Percentiles rank a stretch among this genome's conserved stretches.
Conservation (phyloP, 306 rosid species). For the Fragaria ananassa region DNA sequence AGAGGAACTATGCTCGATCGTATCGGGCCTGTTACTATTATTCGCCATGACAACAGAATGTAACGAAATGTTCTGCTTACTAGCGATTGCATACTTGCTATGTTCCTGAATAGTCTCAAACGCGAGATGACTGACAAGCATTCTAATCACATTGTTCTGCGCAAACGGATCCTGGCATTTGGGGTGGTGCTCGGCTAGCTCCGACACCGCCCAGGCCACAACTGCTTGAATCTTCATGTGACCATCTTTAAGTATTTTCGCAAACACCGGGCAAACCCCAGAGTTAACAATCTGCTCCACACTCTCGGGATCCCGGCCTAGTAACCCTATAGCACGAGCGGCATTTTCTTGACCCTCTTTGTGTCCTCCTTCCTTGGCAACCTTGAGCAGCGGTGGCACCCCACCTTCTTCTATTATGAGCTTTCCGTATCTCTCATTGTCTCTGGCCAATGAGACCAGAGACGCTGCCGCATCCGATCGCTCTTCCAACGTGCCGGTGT, state of each 20-base stretch:
- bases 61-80: slow-evolving; percentile 45
- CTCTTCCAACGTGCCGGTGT: slow-evolving; percentile 46
- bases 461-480: slow-evolving; percentile 77
- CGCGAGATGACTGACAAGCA: slow-evolving; percentile 72
- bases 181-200: slow-evolving; percentile 51
- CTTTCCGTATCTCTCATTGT: slow-evolving; percentile 66
- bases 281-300: slow-evolving; percentile 69
- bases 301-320: slow-evolving; percentile 63
- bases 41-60: slow-evolving; percentile 54
- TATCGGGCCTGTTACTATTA: background rate
- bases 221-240: slow-evolving; percentile 62
- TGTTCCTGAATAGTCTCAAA: slow-evolving; percentile 81
- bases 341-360: slow-evolving; percentile 69
- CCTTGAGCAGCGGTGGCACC: slow-evolving; percentile 46
- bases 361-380: slow-evolving; percentile 51
- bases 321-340: slow-evolving; percentile 56
- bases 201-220: slow-evolving; percentile 75
- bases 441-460: slow-evolving; percentile 60
- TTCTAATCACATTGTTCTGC: slow-evolving; percentile 59
- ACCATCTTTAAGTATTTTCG: slow-evolving; percentile 70
- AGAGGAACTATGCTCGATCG: background rate
- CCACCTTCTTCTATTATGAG: slow-evolving; percentile 75
- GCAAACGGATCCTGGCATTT: slow-evolving; percentile 79
- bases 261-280: slow-evolving; percentile 54
- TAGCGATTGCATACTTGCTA: slow-evolving; percentile 50